Evolutionary conservation across 331 rosid genomes (phyloP), one percentile per base, ranked within the genome.

Genomic region (Malus hybrid): DNA sequence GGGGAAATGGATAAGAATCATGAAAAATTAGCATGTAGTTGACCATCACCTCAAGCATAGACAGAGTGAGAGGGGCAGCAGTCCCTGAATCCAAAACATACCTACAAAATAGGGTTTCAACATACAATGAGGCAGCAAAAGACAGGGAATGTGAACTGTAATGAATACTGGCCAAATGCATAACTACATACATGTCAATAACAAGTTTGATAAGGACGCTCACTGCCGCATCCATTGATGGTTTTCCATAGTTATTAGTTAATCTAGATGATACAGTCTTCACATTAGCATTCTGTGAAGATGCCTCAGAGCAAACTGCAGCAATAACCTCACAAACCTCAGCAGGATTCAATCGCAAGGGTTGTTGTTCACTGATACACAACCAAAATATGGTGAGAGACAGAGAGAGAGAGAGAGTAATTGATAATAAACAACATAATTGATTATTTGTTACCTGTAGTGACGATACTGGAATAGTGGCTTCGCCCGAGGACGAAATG

Each of bases 251-350:
- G 78, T 80, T 87, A 79, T 81, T 90, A 87, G 79, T 82, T 78
- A 90, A 87, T 85, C 88, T 87, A 80, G 88, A 81, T 67, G 99
- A 80, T 78, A 83, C 73, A 68, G 89, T 85, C 82, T 79, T 82
- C 55, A 65, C 74, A 82, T 87, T 94, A 74, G 87, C 65, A 67
- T 78, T 86, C 65, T 89, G 83, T 62, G 88, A 78, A 73, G 90
- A 89, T 66, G 86, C 83, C 88, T 90, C 99, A 13, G 97, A 88
- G 92, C 99, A 92, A 88, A 95, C 99, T 69, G 96, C 99, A 67
- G 99, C 93, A 84, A 95, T 92, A 73, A 95, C 98, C 78, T 92
- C 99, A 44, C 88, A 87, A 69, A 95, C 99, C 93, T 95, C 99
- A 33, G 93, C 92, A 80, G 98, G 97, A 84, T 90, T 92, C 87